Evolutionary conservation across 768 basidiomycete species (phyloP).

Genomic region (Clitopilus hobsonii): DNA sequence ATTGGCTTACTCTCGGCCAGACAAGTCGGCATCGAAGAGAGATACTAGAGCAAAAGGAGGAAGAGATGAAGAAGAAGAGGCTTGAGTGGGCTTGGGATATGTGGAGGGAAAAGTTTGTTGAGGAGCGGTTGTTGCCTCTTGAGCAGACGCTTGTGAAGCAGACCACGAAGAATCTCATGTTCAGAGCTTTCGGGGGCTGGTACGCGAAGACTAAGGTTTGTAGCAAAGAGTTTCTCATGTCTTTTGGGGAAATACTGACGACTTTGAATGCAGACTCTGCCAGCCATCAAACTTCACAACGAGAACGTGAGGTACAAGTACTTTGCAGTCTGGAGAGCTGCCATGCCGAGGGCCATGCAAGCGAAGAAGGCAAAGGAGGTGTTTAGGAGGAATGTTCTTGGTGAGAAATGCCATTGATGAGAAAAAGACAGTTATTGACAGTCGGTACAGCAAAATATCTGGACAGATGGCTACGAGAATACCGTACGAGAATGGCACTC

Average conservation of each 20-base stretch:
- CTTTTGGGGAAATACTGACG: not conserved
- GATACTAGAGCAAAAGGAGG: constrained; percentile 55
- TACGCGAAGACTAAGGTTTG: constrained; percentile 67
- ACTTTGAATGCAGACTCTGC: constrained; percentile 53
- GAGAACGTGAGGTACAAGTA: constrained; percentile 52
- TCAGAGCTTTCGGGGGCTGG: constrained; percentile 72
- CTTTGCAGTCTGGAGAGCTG: constrained; percentile 63
- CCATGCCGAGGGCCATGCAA: constrained; percentile 67
- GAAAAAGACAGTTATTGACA: constrained; percentile 8
- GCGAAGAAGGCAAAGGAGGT: constrained; percentile 61
- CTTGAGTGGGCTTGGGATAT: constrained; percentile 66
- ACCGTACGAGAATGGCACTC: constrained; percentile 65
- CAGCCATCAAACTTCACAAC: constrained; percentile 75
- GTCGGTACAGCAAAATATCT: constrained; percentile 42
- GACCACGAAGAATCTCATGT: constrained; percentile 54
- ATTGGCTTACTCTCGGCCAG: constrained; percentile 62
- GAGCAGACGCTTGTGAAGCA: constrained; percentile 58
- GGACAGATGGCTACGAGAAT: constrained; percentile 63
- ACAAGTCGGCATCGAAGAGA: constrained; percentile 57
- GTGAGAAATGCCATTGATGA: constrained; percentile 36
- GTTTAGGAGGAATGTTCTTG: constrained; percentile 47
- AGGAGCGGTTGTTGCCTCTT: constrained; percentile 59
- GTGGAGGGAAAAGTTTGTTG: constrained; percentile 72
- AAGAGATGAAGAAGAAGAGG: constrained; percentile 49
- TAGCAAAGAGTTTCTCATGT: constrained; percentile 3